Evolutionary conservation across 345 rosid genomes (phyloP), one percentile per base, ranked within the genome.

Genomic region (Alliaria petiolata): DNA sequence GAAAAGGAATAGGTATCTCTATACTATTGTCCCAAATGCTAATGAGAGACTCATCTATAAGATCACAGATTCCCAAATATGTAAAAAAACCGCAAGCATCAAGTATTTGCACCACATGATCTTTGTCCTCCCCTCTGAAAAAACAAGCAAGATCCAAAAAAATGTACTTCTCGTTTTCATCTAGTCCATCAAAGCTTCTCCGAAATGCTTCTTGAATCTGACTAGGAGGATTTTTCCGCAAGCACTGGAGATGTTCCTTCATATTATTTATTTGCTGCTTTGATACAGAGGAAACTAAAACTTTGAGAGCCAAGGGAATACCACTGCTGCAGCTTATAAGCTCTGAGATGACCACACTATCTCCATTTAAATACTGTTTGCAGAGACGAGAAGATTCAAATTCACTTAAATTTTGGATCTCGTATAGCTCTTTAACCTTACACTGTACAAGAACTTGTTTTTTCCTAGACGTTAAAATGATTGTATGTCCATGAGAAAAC

Each of bases 131-230:
- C 50, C 80, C 77, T 28, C 15, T 49, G 13, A 74, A 77, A 56
- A 81, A 77, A 69, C 79, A 78, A 0, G 75, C 79, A 62, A 81
- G 33, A 38, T 81, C 79, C 44, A 81, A 71, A 25, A 67, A 78
- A 62, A 78, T 75, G 34, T 62, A 39, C 62, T 78, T 81, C 9
- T 61, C 71, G 8, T 72, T 70, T 11, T 56, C 62, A 36, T 67
- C 61, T 6, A 81, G 75, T 16, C 19, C 76, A 56, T 75, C 75
- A 75, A 62, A 78, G n/a, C 82, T 78, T 54, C 71, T 75, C 53
- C 3, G 40, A 38, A 81, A 67, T 14, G 68, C 36, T 45, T 72
- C 30, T 0, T 54, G 47, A 44, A 81, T 67, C 58, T 71, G 31
- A 3, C n/a, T 11, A 0, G 72, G 72, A 31, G 78, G 69, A 51